Conservation (phyloP, 805 yeast genomes). For the Kockiozyma suomiensis region DNA sequence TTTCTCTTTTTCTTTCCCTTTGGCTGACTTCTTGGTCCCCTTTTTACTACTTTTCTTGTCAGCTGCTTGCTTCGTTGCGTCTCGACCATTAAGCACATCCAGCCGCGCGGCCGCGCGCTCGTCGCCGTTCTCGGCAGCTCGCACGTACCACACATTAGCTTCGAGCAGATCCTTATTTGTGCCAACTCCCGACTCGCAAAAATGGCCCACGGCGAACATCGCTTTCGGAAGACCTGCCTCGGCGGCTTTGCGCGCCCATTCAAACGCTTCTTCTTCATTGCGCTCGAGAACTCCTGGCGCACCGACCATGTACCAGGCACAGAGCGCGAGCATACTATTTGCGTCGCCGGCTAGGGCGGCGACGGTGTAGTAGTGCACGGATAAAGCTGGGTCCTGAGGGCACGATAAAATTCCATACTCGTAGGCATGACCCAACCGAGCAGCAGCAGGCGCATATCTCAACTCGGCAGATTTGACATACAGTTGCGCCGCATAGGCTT, state of each 20-base stretch:
- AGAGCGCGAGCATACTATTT: conserved; percentile 85
- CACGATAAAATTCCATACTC: conserved; percentile 72
- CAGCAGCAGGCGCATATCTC: conserved; percentile 80
- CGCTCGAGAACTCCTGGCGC: conserved; percentile 77
- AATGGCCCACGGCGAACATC: conserved; percentile 80
- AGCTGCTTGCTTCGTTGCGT: conserved; percentile 2
- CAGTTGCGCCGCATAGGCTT: conserved; percentile 79
- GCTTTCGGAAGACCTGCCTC: conserved; percentile 73
- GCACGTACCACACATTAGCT: conserved; percentile 73
- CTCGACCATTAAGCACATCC: conserved; percentile 10
- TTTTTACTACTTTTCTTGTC: background rate
- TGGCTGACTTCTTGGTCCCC: background rate
- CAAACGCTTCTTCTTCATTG: conserved; percentile 84
- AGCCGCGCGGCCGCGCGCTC: conserved; percentile 50
- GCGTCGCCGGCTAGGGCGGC: conserved; percentile 90
- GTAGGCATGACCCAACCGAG: conserved; percentile 77
- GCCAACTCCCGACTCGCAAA: conserved; percentile 86
- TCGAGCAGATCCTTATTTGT: conserved; percentile 59
- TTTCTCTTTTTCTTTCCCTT: background rate
- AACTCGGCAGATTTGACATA: conserved; percentile 86
- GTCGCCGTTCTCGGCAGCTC: conserved; percentile 68
- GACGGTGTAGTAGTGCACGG: conserved; percentile 89
- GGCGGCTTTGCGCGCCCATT: conserved; percentile 93
- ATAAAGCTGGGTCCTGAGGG: conserved; percentile 76
- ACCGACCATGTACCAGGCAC: conserved; percentile 97